These are phyloP conservation scores for Xylaria castorea DNA, from an alignment of 495 filamentous ascomycete genomes.

Conservation along the genomic window DNA sequence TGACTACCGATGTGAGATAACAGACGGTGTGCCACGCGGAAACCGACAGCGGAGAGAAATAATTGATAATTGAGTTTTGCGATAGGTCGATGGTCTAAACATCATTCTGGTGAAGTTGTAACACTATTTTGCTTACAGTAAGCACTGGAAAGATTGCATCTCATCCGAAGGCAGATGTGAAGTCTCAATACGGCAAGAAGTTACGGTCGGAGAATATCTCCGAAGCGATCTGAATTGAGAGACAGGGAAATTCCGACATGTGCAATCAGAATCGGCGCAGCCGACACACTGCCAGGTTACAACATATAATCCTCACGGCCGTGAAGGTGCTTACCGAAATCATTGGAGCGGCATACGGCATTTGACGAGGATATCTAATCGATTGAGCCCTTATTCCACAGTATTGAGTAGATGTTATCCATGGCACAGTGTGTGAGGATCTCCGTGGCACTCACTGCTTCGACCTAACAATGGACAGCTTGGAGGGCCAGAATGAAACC, in stretches of 20 bases:
- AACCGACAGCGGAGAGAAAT: neutral
- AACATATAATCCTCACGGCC: slow-evolving; percentile 8
- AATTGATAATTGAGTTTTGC: neutral
- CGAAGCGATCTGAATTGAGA: slow-evolving; percentile 1
- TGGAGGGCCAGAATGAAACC: slow-evolving; percentile 6
- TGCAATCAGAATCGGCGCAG: slow-evolving; percentile 4
- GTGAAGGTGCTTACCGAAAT: slow-evolving; percentile 7
- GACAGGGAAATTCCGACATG: slow-evolving; percentile 1
- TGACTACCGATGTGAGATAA: neutral
- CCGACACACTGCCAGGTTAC: slow-evolving; percentile 3
- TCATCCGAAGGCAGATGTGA: neutral
- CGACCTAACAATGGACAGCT: neutral
- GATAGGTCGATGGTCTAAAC: neutral
- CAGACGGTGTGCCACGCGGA: neutral
- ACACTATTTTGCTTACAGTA: neutral
- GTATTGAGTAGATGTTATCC: neutral
- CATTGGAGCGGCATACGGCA: neutral
- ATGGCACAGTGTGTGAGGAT: neutral
- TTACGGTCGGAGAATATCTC: neutral
- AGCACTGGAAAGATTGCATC: neutral
- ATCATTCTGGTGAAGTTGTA: neutral
- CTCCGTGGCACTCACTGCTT: neutral
- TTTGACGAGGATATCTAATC: neutral
- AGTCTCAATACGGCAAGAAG: neutral
- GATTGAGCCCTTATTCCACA: neutral